Evolutionary conservation across 2,329 filamentous ascomycete genomes (phyloP), one percentile per base, ranked within the genome.

Genomic region (Penicillium psychrosexuale): DNA sequence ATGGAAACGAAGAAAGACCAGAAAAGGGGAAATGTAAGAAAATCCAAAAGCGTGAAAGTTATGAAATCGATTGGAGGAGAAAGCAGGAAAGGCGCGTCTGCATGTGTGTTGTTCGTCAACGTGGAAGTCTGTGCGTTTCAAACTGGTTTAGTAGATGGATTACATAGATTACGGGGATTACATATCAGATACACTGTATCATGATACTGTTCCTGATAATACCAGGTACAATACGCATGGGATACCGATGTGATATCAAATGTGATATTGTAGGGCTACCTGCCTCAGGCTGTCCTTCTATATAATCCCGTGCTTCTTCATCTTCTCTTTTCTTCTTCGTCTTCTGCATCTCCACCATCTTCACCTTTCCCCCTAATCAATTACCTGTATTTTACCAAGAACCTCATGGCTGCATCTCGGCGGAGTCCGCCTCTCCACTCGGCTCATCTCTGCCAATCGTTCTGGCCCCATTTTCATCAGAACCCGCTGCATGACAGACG

Each of bases 1-100:
- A 24, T 15, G 19, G 11, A n/a, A 28, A 11, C 5, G 2, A 3
- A 13, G 17, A 43, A 4, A n/a, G 39, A 42, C 8, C 38, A 27
- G 22, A 27, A n/a, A 40, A 27, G 39, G 22, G 39, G 22, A 42
- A 42, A 42, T 5, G 15, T 27, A 9, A n/a, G 39, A 42, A 42
- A 17, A 17, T 36, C 12, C n/a, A 38, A 19, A 22, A 15, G 11
- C 3, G n/a, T 33, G 17, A 45, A 45, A 44, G 27, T 15, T 24
- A 8, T 4, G 36, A 55, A 48, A 63, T 55, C 43, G 58, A 63
- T 62, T 61, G 61, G 61, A 38, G 56, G 30, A 40, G 36, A 24
- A 48, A 33, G 31, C 37, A 48, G 47, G 46, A 31, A 48, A 53
- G 48, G 44, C 44, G 44, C 44, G 44, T 53, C 51, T 48, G 51